Conservation (phyloP, 768 basidiomycete species). For the Leccinum truebloodii region DNA sequence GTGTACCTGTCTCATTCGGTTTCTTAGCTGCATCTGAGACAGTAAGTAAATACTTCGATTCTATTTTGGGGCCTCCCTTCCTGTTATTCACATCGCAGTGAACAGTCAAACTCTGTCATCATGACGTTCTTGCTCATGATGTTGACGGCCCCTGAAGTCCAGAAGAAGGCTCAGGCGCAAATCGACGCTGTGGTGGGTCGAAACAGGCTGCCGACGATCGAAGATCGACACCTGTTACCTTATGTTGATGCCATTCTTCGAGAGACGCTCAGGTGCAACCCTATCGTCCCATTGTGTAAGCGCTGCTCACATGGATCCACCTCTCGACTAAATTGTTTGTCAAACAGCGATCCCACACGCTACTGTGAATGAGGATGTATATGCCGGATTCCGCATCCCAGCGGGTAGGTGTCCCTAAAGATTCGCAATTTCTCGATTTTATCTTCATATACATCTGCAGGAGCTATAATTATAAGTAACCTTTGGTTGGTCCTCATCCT, state of each 20-base stretch:
- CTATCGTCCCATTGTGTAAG: conserved; percentile 21
- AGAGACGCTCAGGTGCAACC: conserved; percentile 19
- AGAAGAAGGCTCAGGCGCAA: conserved; percentile 25
- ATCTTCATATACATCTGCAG: conserved; percentile 7
- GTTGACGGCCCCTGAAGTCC: conserved; percentile 13
- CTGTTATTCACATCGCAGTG: not conserved
- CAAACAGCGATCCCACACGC: conserved; percentile 31
- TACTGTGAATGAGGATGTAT: conserved; percentile 42
- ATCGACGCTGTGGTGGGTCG: conserved; percentile 20
- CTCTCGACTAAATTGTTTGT: not conserved
- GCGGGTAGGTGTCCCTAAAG: conserved; percentile 23
- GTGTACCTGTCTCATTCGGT: conserved; percentile 1
- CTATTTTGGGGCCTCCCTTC: not conserved
- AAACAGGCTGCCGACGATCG: conserved; percentile 13
- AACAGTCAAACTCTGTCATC: conserved; percentile 28
- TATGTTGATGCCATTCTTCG: conserved; percentile 23
- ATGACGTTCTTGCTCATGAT: conserved; percentile 23
- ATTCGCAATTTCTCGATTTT: not conserved
- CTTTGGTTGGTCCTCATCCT: conserved; percentile 15
- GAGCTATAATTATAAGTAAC: conserved; percentile 19
- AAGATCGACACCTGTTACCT: conserved; percentile 22
- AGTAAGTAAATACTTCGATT: conserved; percentile 4
- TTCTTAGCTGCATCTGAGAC: conserved; percentile 23
- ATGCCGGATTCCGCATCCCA: conserved; percentile 53
- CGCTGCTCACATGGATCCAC: not conserved